Evolutionary conservation across 2,329 filamentous ascomycete species (phyloP).

Genomic region (Alternaria gaisen): DNA sequence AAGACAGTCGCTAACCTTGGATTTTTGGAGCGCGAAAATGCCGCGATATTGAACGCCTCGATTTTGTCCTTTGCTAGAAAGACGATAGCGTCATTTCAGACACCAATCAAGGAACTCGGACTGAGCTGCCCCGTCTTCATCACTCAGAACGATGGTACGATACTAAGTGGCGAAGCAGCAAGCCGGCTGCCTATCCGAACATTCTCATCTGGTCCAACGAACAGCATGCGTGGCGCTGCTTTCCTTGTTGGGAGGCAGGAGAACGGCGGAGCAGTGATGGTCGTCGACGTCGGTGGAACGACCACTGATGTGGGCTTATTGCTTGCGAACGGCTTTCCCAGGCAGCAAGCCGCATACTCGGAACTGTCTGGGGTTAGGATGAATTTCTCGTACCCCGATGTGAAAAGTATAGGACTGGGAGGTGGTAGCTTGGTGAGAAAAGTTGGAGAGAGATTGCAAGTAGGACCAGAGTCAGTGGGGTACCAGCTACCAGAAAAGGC

Average conservation of each 20-base stretch:
- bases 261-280: conserved; percentile 62
- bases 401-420: conserved; percentile 67
- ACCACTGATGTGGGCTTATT: conserved; percentile 71
- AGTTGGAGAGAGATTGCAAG: conserved; percentile 51
- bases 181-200: conserved; percentile 60
- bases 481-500: conserved; percentile 65
- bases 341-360: conserved; percentile 69
- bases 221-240: conserved; percentile 62
- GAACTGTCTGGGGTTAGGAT: conserved; percentile 70
- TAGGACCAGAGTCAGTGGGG: conserved; percentile 71
- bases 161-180: conserved; percentile 58
- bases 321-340: conserved; percentile 68
- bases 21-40: conserved; percentile 62
- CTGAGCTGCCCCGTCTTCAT: conserved; percentile 61
- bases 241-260: conserved; percentile 48
- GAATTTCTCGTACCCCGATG: conserved; percentile 64
- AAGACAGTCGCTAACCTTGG: conserved; percentile 62
- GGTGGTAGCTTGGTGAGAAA: conserved; percentile 65
- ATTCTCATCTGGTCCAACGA: conserved; percentile 62
- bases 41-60: conserved; percentile 60
- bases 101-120: conserved; percentile 56
- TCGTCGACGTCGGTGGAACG: conserved; percentile 73
- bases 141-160: conserved; percentile 63
- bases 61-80: conserved; percentile 58
- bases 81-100: conserved; percentile 57